phyloP scores from a whole-genome alignment of 1,284 basidiomycete genomes.

The Boletellus sp. region DNA sequence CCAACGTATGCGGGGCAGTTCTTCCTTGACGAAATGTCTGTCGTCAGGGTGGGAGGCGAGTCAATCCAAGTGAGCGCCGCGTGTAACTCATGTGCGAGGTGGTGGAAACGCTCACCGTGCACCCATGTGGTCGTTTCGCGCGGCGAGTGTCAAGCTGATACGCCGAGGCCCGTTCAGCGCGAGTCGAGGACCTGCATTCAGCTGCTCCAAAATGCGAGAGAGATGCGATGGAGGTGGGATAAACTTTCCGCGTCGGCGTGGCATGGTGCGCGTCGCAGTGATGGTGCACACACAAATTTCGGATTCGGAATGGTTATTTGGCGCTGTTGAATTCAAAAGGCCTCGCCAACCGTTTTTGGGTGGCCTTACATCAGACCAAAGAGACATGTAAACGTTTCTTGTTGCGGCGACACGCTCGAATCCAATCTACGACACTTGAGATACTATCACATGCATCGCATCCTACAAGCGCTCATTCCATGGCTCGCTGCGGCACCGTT shows the following conservation, averaged over 20 bases:
- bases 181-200: conserved; percentile 57
- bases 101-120: conserved; percentile 44
- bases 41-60: background rate
- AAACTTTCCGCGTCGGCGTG: conserved; percentile 41
- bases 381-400: too few relatives aligned
- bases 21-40: conserved; percentile 74
- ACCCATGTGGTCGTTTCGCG: conserved; percentile 69
- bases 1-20: conserved; percentile 70
- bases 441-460: too few relatives aligned
- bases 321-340: conserved; percentile 17
- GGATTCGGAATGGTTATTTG: conserved; percentile 23
- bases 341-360: conserved; percentile 5
- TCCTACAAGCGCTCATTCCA: too few relatives aligned
- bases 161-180: conserved; percentile 47
- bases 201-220: conserved; percentile 48
- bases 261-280: conserved; percentile 10
- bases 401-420: too few relatives aligned
- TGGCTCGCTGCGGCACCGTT: too few relatives aligned
- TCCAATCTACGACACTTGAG: too few relatives aligned
- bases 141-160: conserved; percentile 56
- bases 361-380: too few relatives aligned
- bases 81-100: too few relatives aligned
- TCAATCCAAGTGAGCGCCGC: too few relatives aligned
- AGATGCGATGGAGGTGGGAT: conserved; percentile 54
- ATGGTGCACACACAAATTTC: background rate